Percentiles rank a stretch among this genome's conserved stretches.
phyloP scores from a whole-genome alignment of 306 rosid species.

The Glycyrrhiza uralensis region DNA sequence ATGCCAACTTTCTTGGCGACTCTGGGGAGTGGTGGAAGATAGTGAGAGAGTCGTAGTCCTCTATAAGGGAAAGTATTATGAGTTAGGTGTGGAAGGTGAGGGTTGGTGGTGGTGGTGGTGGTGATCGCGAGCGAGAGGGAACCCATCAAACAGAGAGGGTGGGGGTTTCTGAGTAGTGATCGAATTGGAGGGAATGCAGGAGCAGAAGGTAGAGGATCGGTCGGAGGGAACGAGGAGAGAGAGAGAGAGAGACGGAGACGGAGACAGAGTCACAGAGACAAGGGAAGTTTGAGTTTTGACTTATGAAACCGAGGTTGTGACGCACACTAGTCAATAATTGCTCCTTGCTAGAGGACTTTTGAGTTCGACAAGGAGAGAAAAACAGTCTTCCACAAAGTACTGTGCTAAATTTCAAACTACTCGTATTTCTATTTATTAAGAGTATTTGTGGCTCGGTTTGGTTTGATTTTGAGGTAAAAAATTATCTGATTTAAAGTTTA shows the following conservation, averaged over 20 bases:
- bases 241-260: neutral
- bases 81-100: conserved; percentile 31
- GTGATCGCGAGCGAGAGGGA: conserved; percentile 55
- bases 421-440: too few relatives aligned
- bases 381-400: too few relatives aligned
- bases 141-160: conserved; percentile 59
- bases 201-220: neutral
- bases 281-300: conserved; percentile 18
- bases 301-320: conserved; percentile 3
- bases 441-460: too few relatives aligned
- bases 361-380: too few relatives aligned
- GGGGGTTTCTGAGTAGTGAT: neutral
- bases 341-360: too few relatives aligned
- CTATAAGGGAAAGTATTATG: too few relatives aligned
- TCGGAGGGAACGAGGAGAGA: conserved; percentile 29
- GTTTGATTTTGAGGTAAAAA: too few relatives aligned
- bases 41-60: conserved; percentile 16
- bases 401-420: too few relatives aligned
- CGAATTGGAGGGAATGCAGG: neutral
- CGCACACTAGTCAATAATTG: neutral
- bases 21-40: neutral
- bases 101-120: conserved; percentile 33
- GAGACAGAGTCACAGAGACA: too few relatives aligned
- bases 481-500: too few relatives aligned
- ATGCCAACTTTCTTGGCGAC: conserved; percentile 9